Evolutionary conservation across 225 moss, liverwort and hornwort genomes (phyloP).

Genomic region (Pseudoscleropodium purum): DNA sequence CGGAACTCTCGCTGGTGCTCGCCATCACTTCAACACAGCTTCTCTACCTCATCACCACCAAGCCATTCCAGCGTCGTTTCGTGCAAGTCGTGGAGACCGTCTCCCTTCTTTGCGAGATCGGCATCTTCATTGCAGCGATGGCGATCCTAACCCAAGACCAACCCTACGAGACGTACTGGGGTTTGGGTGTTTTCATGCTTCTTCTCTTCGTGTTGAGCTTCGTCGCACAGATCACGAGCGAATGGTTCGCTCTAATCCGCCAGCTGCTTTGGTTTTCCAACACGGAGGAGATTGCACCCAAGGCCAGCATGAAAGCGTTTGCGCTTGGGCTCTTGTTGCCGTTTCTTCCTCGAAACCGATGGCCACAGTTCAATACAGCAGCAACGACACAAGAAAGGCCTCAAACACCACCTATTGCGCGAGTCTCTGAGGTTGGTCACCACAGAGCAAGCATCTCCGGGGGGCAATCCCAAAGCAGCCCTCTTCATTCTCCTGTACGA

Average conservation of each 20-base stretch:
- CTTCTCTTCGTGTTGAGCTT: slow-evolving; percentile 67
- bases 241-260: slow-evolving; percentile 91
- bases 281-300: slow-evolving; percentile 56
- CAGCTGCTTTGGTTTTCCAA: slow-evolving; percentile 67
- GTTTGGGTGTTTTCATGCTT: slow-evolving; percentile 52
- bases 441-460: slow-evolving; percentile 24
- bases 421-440: background rate
- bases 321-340: slow-evolving; percentile 56
- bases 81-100: slow-evolving; percentile 82
- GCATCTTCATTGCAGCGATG: slow-evolving; percentile 57
- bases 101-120: slow-evolving; percentile 75
- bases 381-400: background rate
- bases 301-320: slow-evolving; percentile 35
- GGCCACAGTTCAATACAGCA: slow-evolving; percentile 36
- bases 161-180: slow-evolving; percentile 47
- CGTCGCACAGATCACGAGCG: slow-evolving; percentile 73
- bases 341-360: slow-evolving; percentile 54
- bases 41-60: slow-evolving; percentile 46
- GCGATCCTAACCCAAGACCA: slow-evolving; percentile 33
- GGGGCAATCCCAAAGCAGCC: slow-evolving; percentile 11
- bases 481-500: background rate
- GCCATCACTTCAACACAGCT: slow-evolving; percentile 56
- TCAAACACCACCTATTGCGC: background rate
- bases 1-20: slow-evolving; percentile 50
- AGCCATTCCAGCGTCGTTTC: slow-evolving; percentile 74